Percentiles rank a stretch among this genome's conserved stretches.
phyloP scores from a whole-genome alignment of 192 early-diverging fungal species.

The Piromyces finnis region DNA sequence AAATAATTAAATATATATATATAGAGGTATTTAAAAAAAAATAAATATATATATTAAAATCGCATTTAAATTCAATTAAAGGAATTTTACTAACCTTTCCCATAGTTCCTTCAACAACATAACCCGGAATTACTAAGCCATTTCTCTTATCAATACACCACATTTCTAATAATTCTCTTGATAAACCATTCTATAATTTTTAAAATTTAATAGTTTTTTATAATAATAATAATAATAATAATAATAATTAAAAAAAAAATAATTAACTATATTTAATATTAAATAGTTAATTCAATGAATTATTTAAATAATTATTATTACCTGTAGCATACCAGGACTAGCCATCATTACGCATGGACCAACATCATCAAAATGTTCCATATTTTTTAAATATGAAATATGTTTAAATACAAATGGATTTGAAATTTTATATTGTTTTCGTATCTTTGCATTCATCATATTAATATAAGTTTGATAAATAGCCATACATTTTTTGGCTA shows the following conservation, averaged over 20 bases:
- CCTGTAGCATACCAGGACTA: conserved; percentile 94
- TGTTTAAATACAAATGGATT: conserved; percentile 97
- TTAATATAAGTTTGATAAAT: conserved; percentile 95
- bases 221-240: too few species aligned
- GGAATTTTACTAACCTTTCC: too few species aligned
- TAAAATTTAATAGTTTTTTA: too few species aligned
- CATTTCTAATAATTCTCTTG: conserved; percentile 82
- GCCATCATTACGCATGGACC: conserved; percentile 99
- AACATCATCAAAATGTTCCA: conserved; percentile 75
- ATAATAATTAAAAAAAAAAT: too few species aligned
- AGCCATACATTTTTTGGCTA: conserved; percentile 95
- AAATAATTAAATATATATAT: too few species aligned
- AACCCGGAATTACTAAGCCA: conserved; percentile 87
- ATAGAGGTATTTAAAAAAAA: too few species aligned
- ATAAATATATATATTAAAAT: too few species aligned
- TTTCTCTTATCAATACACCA: conserved; percentile 88
- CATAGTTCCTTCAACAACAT: conserved; percentile 91
- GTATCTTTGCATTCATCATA: conserved; percentile 93
- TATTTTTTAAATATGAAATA: conserved; percentile 73
- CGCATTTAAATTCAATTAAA: too few species aligned
- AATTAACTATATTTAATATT: too few species aligned
- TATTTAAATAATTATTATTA: too few species aligned
- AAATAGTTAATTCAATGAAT: too few species aligned
- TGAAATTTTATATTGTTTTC: conserved; percentile 53
- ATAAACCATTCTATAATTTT: conserved; percentile 47